These are phyloP conservation scores for Porogramme epimiltina DNA, from an alignment of 1,284 basidiomycete species.

Conservation along the genomic window DNA sequence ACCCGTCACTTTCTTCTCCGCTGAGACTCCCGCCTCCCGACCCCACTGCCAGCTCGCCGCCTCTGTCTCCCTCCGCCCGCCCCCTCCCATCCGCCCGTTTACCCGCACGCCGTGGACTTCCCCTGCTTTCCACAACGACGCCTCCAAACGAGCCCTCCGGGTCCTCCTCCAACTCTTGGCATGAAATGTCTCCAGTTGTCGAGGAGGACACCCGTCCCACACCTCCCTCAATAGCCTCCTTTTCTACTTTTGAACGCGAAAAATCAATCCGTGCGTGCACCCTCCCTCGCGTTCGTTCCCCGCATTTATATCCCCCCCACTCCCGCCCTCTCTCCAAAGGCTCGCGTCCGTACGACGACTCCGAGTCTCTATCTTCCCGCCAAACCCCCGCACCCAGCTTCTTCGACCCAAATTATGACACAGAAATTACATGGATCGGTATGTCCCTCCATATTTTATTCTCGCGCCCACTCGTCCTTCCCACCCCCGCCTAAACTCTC, in stretches of 20 bases:
- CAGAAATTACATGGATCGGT: constrained; percentile 30
- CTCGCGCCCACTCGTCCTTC: neutral
- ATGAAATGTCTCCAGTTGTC: constrained; percentile 24
- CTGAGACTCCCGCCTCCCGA: neutral
- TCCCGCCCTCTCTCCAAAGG: neutral
- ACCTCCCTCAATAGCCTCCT: constrained; percentile 15
- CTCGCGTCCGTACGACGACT: constrained; percentile 13
- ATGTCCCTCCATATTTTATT: constrained; percentile 1
- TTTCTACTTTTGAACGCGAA: constrained; percentile 13
- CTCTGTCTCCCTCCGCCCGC: neutral
- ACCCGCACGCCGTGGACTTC: neutral
- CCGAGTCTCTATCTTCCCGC: constrained; percentile 15
- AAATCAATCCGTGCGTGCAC: constrained; percentile 21
- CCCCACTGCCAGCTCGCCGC: neutral
- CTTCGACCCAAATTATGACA: constrained; percentile 32
- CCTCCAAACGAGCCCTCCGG: neutral
- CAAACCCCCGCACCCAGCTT: constrained; percentile 20
- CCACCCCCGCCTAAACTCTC: neutral
- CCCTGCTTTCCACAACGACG: neutral
- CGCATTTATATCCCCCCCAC: neutral
- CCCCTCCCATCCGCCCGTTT: neutral
- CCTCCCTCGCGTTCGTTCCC: neutral
- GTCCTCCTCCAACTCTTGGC: constrained; percentile 7
- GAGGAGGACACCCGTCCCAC: constrained; percentile 20
- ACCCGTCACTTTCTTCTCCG: neutral